Conservation (phyloP, 78 protist species). For the slime mould (Dictyostelium discoideum) region DNA sequence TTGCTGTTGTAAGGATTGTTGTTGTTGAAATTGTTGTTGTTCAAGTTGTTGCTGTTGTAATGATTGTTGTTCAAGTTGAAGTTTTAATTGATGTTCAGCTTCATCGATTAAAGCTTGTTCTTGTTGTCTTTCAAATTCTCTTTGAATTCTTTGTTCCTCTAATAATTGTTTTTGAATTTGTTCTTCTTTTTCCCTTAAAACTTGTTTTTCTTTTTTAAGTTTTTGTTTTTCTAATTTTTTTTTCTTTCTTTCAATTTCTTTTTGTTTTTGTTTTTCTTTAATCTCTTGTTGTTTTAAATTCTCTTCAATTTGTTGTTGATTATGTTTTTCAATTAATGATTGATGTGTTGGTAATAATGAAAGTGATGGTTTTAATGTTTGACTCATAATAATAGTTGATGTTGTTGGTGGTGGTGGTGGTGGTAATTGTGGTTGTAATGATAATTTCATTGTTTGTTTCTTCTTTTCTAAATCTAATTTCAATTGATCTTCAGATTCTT, state of each 20-base stretch:
- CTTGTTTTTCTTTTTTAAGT: neutral
- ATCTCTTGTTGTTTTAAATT: conserved; percentile 1
- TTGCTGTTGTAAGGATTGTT: neutral
- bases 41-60: neutral
- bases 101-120: neutral
- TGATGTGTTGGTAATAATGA: neutral
- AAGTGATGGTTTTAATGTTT: neutral
- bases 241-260: conserved; percentile 8
- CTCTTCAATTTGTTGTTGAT: neutral
- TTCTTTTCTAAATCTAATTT: neutral
- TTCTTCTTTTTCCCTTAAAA: neutral
- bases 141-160: neutral
- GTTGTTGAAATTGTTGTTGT: neutral
- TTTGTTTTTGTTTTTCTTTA: neutral
- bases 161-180: neutral
- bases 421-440: neutral
- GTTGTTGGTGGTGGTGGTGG: neutral
- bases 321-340: conserved; percentile 3
- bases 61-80: neutral
- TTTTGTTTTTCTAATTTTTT: neutral
- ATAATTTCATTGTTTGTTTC: neutral
- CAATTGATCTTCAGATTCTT: neutral
- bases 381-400: neutral
- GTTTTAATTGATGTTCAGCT: neutral
- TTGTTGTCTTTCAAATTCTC: neutral